Percentiles rank a stretch among this genome's conserved stretches.
phyloP scores from a whole-genome alignment of 1,284 basidiomycete genomes.

The Leccinum subrobustum region DNA sequence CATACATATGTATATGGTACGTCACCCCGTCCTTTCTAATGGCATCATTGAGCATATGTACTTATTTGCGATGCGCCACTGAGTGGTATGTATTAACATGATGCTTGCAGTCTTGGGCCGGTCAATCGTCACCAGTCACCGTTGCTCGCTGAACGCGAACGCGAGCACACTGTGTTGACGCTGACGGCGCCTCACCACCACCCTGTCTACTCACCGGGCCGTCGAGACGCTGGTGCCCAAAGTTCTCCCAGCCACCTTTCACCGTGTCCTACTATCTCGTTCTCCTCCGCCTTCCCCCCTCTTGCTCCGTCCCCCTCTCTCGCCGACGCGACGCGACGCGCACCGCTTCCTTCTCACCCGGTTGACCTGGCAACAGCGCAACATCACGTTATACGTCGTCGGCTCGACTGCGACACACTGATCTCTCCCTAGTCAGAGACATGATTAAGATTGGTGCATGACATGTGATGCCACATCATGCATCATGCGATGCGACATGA shows the following conservation, averaged over 20 bases:
- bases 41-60: background rate
- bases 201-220: background rate
- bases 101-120: background rate
- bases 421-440: background rate
- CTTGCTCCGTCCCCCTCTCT: background rate
- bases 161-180: background rate
- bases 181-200: background rate
- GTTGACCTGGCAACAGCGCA: background rate
- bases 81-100: too few relatives aligned
- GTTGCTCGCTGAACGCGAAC: background rate
- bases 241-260: background rate
- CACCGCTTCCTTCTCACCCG: background rate
- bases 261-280: background rate
- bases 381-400: background rate
- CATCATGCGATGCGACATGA: background rate
- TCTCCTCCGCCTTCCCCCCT: background rate
- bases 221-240: too few relatives aligned
- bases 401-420: background rate
- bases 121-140: background rate
- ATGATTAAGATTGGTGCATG: background rate
- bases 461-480: background rate
- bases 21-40: background rate
- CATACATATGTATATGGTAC: background rate
- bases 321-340: too few relatives aligned
- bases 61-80: too few relatives aligned